Conservation (phyloP, 192 early-diverging fungal species). For the Rhizoclosmatium sp. region DNA sequence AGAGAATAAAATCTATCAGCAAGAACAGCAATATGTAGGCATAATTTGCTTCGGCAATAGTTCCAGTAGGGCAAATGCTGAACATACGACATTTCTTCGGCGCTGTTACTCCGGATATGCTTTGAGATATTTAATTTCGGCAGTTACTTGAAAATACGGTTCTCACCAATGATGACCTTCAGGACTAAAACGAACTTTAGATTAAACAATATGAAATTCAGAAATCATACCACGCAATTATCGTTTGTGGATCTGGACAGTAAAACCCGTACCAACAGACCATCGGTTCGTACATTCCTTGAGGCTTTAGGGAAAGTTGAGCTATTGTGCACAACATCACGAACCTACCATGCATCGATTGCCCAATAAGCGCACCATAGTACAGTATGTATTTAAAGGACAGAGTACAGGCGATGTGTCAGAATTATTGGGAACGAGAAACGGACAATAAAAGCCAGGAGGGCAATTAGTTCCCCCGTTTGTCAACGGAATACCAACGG, state of each 20-base stretch:
- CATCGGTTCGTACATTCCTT: conserved; percentile 48
- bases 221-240: conserved; percentile 3
- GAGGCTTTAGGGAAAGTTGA: conserved; percentile 28
- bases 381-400: conserved; percentile 42
- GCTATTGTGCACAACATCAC: not conserved
- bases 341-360: conserved; percentile 30
- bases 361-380: conserved; percentile 33
- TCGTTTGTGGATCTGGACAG: conserved; percentile 46
- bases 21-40: conserved; percentile 24
- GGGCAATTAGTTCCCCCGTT: conserved; percentile 11
- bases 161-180: conserved; percentile 23
- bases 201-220: not conserved
- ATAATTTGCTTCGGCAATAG: conserved; percentile 22
- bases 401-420: conserved; percentile 40
- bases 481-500: conserved; percentile 25
- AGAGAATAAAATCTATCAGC: conserved; percentile 13
- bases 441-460: conserved; percentile 47
- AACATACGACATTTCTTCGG: conserved; percentile 17
- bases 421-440: conserved; percentile 5
- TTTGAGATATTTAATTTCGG: not conserved
- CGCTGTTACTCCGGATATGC: conserved; percentile 6
- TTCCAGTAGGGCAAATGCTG: conserved; percentile 26
- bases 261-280: conserved; percentile 45
- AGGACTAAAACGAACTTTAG: conserved; percentile 10
- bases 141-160: not conserved